These are phyloP conservation scores for Aspergillus texensis DNA, from an alignment of 2,329 filamentous ascomycete genomes.

Conservation along the genomic window DNA sequence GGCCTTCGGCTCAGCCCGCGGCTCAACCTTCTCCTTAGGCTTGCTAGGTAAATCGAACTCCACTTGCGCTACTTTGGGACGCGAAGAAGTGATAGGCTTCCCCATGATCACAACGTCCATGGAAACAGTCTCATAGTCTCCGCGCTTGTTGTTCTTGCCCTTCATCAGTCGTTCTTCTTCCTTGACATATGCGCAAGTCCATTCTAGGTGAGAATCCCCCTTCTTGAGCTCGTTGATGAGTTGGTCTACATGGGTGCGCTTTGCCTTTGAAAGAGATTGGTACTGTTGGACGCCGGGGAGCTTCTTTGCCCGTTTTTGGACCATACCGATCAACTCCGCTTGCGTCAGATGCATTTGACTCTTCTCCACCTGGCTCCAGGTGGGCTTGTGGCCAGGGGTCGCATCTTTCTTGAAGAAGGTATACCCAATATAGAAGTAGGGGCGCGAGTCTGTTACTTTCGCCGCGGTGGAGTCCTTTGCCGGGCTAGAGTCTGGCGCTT, in stretches of 20 bases:
- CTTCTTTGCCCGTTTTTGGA: conserved; percentile 34
- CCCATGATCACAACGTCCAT: conserved; percentile 40
- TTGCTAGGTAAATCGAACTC: conserved; percentile 17
- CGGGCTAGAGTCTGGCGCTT: conserved; percentile 5
- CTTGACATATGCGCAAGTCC: conserved; percentile 42
- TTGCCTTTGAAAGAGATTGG: conserved; percentile 28
- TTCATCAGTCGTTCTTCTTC: conserved; percentile 31
- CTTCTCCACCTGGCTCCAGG: conserved; percentile 34
- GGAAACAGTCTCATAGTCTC: conserved; percentile 35
- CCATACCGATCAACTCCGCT: conserved; percentile 31
- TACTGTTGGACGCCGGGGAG: conserved; percentile 32
- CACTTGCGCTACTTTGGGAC: conserved; percentile 20
- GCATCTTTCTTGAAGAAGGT: conserved; percentile 39
- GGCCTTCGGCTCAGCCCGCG: conserved; percentile 5
- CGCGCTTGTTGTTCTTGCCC: conserved; percentile 28
- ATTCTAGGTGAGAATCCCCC: conserved; percentile 35
- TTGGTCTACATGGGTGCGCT: conserved; percentile 37
- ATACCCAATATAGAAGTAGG: conserved; percentile 35
- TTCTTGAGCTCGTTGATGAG: conserved; percentile 37
- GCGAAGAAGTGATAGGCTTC: conserved; percentile 24
- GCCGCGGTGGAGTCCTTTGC: conserved; percentile 9
- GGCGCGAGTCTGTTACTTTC: conserved; percentile 15
- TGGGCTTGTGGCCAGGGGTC: conserved; percentile 30
- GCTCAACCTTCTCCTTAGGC: conserved; percentile 11
- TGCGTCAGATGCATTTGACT: conserved; percentile 36